These are phyloP conservation scores for Tolypocladium guangdongense DNA, from an alignment of 2,329 filamentous ascomycete genomes.

Conservation along the genomic window DNA sequence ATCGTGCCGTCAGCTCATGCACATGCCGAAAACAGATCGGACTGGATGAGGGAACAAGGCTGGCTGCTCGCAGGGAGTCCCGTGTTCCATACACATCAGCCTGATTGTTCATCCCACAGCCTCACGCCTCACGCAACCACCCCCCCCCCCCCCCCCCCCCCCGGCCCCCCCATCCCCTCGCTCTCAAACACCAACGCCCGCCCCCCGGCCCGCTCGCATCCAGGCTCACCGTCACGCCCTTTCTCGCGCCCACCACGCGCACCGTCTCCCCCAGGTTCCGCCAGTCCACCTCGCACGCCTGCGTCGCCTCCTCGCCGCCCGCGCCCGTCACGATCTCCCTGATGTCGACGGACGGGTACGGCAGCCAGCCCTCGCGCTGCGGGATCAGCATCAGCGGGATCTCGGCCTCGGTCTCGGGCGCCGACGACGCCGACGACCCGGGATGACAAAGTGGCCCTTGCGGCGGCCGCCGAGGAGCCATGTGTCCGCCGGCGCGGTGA, in stretches of 20 bases:
- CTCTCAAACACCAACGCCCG: conserved; percentile 55
- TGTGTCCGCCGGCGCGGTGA: conserved; percentile 59
- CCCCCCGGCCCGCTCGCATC: conserved; percentile 56
- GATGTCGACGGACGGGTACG: conserved; percentile 71
- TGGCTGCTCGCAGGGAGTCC: too few relatives aligned
- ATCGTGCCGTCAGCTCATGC: too few relatives aligned
- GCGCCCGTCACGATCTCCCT: conserved; percentile 40
- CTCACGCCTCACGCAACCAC: conserved; percentile 24
- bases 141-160: conserved; percentile 23
- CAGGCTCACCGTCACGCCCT: conserved; percentile 61
- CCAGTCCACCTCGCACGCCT: conserved; percentile 66
- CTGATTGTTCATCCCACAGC: background rate
- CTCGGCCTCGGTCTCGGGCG: conserved; percentile 40
- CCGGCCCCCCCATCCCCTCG: conserved; percentile 25
- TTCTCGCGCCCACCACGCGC: conserved; percentile 59
- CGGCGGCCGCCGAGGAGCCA: conserved; percentile 82
- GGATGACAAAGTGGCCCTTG: conserved; percentile 65
- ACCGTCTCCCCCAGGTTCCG: conserved; percentile 69
- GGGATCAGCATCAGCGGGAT: conserved; percentile 71
- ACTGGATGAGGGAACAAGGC: too few relatives aligned
- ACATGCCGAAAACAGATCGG: too few relatives aligned
- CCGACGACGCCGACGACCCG: conserved; percentile 20
- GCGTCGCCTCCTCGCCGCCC: conserved; percentile 10
- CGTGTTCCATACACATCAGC: too few relatives aligned
- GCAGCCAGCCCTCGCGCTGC: conserved; percentile 64